Evolutionary conservation across 805 yeast genomes (phyloP).

Genomic region (Scheffersomyces coipomensis): DNA sequence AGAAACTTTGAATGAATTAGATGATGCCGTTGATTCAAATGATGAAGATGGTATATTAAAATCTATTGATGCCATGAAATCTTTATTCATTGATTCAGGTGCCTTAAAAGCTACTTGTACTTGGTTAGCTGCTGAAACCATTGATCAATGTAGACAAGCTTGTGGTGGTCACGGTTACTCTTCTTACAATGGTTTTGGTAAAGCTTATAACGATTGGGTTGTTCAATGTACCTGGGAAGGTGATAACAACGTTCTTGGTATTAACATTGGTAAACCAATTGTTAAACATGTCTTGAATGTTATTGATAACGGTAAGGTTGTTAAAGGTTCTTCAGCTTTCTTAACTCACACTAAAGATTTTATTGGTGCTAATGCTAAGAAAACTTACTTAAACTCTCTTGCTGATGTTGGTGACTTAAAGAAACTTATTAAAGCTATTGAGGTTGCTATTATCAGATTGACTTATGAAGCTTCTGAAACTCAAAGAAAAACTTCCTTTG

Average conservation of each 20-base stretch:
- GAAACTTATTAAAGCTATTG: slow-evolving; percentile 36
- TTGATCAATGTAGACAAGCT: slow-evolving; percentile 43
- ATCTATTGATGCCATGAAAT: slow-evolving; percentile 37
- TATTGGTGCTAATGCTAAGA: slow-evolving; percentile 12
- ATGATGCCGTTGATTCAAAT: slow-evolving; percentile 32
- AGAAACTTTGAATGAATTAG: slow-evolving; percentile 29
- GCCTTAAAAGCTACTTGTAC: slow-evolving; percentile 44
- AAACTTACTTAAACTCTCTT: slow-evolving; percentile 29
- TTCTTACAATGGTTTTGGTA: slow-evolving; percentile 44
- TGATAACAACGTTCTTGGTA: slow-evolving; percentile 44
- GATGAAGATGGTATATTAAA: slow-evolving; percentile 28
- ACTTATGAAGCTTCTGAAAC: slow-evolving; percentile 27
- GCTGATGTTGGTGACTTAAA: slow-evolving; percentile 26
- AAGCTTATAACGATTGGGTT: slow-evolving; percentile 45
- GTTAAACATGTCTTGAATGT: slow-evolving; percentile 46
- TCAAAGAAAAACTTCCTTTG: slow-evolving; percentile 33
- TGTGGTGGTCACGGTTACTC: slow-evolving; percentile 51
- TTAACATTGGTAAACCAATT: slow-evolving; percentile 41
- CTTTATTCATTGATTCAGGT: slow-evolving; percentile 44
- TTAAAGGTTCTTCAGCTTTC: slow-evolving; percentile 36
- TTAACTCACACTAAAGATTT: slow-evolving; percentile 9
- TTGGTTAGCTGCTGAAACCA: slow-evolving; percentile 42
- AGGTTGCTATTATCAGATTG: slow-evolving; percentile 37
- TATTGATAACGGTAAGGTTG: slow-evolving; percentile 40
- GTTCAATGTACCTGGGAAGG: slow-evolving; percentile 53